Conservation (phyloP, 2,329 filamentous ascomycete genomes). For the Scopulariopsis brevicaulis region DNA sequence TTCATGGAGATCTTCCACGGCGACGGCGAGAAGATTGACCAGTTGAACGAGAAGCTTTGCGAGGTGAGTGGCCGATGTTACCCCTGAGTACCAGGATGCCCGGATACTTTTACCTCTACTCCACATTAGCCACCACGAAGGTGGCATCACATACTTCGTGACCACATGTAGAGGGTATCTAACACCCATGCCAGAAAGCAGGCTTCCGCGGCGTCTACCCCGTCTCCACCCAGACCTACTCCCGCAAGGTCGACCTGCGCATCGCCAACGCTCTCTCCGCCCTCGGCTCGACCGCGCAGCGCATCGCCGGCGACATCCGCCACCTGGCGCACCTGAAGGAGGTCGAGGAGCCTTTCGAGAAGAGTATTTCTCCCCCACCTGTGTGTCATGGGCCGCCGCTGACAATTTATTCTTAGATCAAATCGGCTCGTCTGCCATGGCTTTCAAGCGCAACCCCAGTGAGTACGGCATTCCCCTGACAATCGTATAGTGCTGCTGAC, state of each 20-base stretch:
- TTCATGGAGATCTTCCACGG: constrained; percentile 31
- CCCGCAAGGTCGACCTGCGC: constrained; percentile 67
- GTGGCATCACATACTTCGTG: no score
- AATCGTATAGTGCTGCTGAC: constrained; percentile 8
- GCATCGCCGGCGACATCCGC: constrained; percentile 64
- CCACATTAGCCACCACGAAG: no score
- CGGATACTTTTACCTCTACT: no score
- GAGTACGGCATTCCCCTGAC: no score
- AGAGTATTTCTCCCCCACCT: constrained; percentile 12
- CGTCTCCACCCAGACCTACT: constrained; percentile 54
- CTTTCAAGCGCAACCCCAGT: constrained; percentile 33
- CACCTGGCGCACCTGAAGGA: constrained; percentile 61
- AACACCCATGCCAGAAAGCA: constrained; percentile 30
- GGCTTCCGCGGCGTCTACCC: constrained; percentile 39
- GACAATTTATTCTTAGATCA: constrained; percentile 26
- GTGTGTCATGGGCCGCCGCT: no score
- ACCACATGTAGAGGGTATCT: no score
- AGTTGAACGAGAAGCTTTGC: constrained; percentile 38
- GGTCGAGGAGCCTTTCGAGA: constrained; percentile 60
- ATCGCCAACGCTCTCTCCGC: constrained; percentile 72
- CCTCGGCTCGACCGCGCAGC: constrained; percentile 62
- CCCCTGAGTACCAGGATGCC: no score
- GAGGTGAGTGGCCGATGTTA: no score
- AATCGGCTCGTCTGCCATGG: constrained; percentile 57
- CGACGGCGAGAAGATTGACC: constrained; percentile 35